A percentile compares a stretch with the other conserved stretches of the same genome.
These are phyloP conservation scores for Clonostachys rosea DNA, from an alignment of 2,329 filamentous ascomycete species.

Conservation along the genomic window DNA sequence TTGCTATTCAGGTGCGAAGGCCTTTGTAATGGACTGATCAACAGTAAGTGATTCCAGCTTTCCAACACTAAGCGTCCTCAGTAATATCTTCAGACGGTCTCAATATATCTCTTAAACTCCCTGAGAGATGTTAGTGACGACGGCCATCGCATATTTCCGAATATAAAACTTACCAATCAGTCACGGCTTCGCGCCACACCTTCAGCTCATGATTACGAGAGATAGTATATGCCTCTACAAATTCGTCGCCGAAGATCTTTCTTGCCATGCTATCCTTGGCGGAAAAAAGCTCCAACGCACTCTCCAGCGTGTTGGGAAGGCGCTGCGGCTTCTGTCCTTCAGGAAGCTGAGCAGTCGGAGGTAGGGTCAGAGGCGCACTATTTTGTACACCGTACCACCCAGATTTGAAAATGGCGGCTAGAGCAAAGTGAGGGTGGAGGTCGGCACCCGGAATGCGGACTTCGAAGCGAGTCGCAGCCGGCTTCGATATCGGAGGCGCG, in stretches of 20 bases:
- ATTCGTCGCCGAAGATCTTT: conserved; percentile 67
- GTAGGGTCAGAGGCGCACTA: conserved; percentile 61
- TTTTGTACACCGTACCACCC: conserved; percentile 70
- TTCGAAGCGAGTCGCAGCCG: conserved; percentile 68
- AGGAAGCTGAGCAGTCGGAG: conserved; percentile 55
- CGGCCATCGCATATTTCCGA: background rate
- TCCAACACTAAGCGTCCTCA: no score
- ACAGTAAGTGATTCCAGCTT: no score
- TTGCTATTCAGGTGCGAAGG: no score
- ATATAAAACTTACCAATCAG: conserved; percentile 61
- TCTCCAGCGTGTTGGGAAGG: conserved; percentile 64
- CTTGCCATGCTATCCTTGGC: conserved; percentile 63
- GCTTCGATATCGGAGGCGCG: conserved; percentile 60
- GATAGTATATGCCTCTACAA: conserved; percentile 70
- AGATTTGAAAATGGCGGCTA: conserved; percentile 62
- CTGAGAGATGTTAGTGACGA: conserved; percentile 26
- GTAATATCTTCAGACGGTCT: conserved; percentile 47
- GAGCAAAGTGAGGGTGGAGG: conserved; percentile 64
- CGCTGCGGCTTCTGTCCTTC: conserved; percentile 52
- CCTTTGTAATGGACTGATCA: no score
- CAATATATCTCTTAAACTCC: conserved; percentile 75
- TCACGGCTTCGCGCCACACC: conserved; percentile 74
- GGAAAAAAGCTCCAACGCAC: conserved; percentile 60
- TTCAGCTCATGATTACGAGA: conserved; percentile 69
- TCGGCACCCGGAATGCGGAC: conserved; percentile 69